Percentiles rank a stretch among this genome's conserved stretches.
Evolutionary conservation across 305 asterid species (phyloP).

Genomic region (Salvia sclarea): DNA sequence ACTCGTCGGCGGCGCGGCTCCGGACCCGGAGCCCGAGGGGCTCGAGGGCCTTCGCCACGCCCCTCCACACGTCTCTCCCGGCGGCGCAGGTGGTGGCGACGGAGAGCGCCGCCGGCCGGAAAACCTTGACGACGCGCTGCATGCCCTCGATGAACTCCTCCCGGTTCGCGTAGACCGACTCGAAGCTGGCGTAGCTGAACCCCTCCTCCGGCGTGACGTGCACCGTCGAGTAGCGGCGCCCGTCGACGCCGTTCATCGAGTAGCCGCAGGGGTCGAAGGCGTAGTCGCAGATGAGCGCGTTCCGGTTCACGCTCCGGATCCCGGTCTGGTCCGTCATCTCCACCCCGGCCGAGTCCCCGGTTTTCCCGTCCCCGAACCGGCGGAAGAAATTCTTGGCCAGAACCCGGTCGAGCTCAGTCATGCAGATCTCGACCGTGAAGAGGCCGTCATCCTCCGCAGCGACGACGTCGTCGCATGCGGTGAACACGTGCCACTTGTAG

Average conservation of each 20-base stretch:
- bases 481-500: slow-evolving; percentile 88
- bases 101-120: slow-evolving; percentile 69
- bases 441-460: slow-evolving; percentile 26
- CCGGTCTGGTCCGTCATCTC: slow-evolving; percentile 81
- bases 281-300: slow-evolving; percentile 74
- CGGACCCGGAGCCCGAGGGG: slow-evolving; percentile 75
- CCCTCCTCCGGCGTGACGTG: slow-evolving; percentile 98
- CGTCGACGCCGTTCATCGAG: slow-evolving; percentile 89
- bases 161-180: slow-evolving; percentile 54
- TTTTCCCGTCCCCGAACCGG: slow-evolving; percentile 48
- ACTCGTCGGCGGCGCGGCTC: slow-evolving; percentile 68
- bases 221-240: slow-evolving; percentile 77
- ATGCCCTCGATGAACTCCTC: slow-evolving; percentile 44
- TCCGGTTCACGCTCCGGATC: slow-evolving; percentile 50
- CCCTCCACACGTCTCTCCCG: slow-evolving; percentile 58
- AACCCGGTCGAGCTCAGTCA: slow-evolving; percentile 79
- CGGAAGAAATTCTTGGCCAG: slow-evolving; percentile 69
- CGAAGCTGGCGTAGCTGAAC: slow-evolving; percentile 91
- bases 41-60: slow-evolving; percentile 58
- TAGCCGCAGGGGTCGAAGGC: slow-evolving; percentile 96
- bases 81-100: slow-evolving; percentile 63
- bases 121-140: slow-evolving; percentile 62
- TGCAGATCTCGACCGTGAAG: slow-evolving; percentile 69
- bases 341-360: slow-evolving; percentile 67
- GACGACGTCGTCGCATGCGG: slow-evolving; percentile 48